Evolutionary conservation across 371 early-diverging fungal species (phyloP), one percentile per base, ranked within the genome.

Genomic region (Apophysomyces variabilis): DNA sequence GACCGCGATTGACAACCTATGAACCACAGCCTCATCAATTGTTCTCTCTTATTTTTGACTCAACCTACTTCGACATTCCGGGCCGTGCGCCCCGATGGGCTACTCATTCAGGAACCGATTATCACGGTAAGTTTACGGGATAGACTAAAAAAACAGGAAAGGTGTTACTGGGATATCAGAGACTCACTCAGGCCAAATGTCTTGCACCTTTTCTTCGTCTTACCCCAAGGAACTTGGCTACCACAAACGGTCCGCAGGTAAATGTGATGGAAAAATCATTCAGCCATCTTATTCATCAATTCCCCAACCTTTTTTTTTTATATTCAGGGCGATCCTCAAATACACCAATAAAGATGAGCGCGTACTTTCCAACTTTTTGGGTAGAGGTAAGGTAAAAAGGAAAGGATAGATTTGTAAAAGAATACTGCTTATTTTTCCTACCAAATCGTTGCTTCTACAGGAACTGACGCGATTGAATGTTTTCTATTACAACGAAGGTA

Each of bases 11-110:
- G 35, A 78, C 86, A 44, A 78, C 87, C 0, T 93, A 94, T 69
- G 93, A 87, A 8, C 95, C 96, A 0, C 87, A 90, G 0, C 91
- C 90, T 37, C 80, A 88, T 65, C 95, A 94, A 64, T 65, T 91
- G 45, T 95, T 89, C 63, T 93, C 96, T 4, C 74, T 96, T 3
- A 71, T 85, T 0, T 89, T 92, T 58, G 90, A 92, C 58, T 87
- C 90, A 0, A 90, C 94, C 1, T 95, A 93, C 69, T 95, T 87
- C 74, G 96, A 95, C 73, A 93, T 96, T 46, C 93, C 93, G 7
- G 93, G 92, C 12, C 81, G 95, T 18, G 95, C 96, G 0, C 96
- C 96, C 6, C 85, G 96, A 61, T 92, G 95, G 96, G 95, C 93
- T 4, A 87, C 94, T 8, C 96, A 96, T 77, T 93, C 93, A 6